Evolutionary conservation across 2,329 filamentous ascomycete species (phyloP), one percentile per base, ranked within the genome.

Genomic region (Botrytis tulipae): DNA sequence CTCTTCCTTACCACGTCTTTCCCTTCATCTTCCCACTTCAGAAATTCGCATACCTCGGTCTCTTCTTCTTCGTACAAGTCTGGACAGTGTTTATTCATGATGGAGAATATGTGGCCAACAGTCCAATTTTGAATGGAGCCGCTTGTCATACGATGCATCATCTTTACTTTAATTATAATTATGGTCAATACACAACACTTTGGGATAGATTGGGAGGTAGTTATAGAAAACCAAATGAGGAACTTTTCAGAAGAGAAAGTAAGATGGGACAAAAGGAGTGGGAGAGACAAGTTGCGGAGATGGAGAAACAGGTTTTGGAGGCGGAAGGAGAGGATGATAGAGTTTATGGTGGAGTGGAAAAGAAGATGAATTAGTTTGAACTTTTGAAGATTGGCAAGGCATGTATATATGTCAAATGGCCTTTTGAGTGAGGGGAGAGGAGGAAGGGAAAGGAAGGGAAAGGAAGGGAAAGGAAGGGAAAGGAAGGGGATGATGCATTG

Each of bases 61-160:
- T 97, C 54, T 98, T 98, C 84, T 86, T 92, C 78, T 97, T 97
- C 82, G 93, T 98, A 85, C 97, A 98, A 84, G 89, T 98, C 83
- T 98, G 95, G 95, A 97, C 95, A 57, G 93, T 98, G 79, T 88
- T 98, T 84, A 98, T 98, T 80, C 90, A 98, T 83, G 95, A 98
- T 80, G 95, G 95, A 80, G 95, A 98, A 84, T 98, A 97, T 82
- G 89, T 97, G 25, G 92, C 94, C 80, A 93, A 98, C 84, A 93
- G 92, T 80, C 92, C 94, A n/a, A 83, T 98, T 78, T 90, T 98
- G 84, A 98, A 98, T 82, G 95, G 95, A 70, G 94, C 95, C 20
- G 95, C 95, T 42, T 98, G 95, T 86, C 95, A 98, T 83, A 94
- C 92, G 35, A 89, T 95, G 87, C 95, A 98, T 83, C 95, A 98